These are phyloP conservation scores for Myrica gale DNA, from an alignment of 306 rosid genomes.

Conservation along the genomic window DNA sequence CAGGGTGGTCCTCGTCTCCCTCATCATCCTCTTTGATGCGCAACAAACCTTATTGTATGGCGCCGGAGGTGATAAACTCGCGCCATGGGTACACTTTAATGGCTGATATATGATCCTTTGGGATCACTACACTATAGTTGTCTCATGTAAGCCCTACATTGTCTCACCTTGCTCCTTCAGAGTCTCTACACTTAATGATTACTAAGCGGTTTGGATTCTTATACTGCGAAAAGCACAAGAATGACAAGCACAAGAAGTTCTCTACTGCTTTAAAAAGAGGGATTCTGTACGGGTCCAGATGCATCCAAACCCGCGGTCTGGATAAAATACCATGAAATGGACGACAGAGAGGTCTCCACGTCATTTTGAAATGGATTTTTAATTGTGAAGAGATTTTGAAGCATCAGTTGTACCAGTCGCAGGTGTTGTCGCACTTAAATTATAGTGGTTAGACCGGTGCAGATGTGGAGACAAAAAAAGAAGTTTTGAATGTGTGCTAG, in stretches of 20 bases:
- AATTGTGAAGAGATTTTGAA: no score
- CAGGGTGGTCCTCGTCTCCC: constrained; percentile 24
- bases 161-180: constrained; percentile 59
- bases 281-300: no score
- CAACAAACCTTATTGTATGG: constrained; percentile 82
- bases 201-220: constrained; percentile 55
- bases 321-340: no score
- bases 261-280: no score
- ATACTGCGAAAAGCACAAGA: constrained; percentile 37
- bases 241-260: constrained; percentile 36
- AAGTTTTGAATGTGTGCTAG: no score
- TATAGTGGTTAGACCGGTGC: no score
- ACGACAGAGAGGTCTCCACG: no score
- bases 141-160: constrained; percentile 71
- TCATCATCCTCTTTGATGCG: constrained; percentile 38
- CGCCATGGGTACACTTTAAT: constrained; percentile 55
- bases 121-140: constrained; percentile 61
- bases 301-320: no score
- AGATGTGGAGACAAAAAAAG: no score
- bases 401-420: no score
- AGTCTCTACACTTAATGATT: constrained; percentile 50
- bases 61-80: constrained; percentile 66
- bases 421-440: no score
- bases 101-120: constrained; percentile 71
- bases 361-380: no score